Base-by-base conservation (phyloP, 768 basidiomycete genomes). In the Suillus plorans region DNA sequence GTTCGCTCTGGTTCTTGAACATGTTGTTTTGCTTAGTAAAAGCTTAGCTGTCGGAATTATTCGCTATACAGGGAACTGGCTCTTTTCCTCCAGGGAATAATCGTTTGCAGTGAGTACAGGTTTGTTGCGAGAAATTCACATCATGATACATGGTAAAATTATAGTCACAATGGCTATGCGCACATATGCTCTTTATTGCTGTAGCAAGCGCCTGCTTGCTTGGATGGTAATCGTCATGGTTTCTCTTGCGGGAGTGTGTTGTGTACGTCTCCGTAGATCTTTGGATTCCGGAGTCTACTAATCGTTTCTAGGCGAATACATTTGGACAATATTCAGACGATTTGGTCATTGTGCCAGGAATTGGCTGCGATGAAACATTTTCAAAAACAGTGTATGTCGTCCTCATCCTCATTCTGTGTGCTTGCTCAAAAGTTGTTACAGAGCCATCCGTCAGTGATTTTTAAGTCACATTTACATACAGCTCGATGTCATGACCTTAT, bases 111-210 rank as follows among this genome's bases (percentile, higher is more conserved):
- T 86, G 64, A 63, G 85, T 72, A 25, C 25, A 20, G 18, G 5
- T 44, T 56, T 59, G 16, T 10, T 16, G 2, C 20, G 1, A 14
- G 61, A 60, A 55, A 61, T 28, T 53, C 12, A 25, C 9, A n/a
- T 10, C 5, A 31, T 31, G 31, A 31, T 31, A 31, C 31, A 16
- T 45, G 42, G 5, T 31, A 31, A 18, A 1, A 62, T 63, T 34
- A 10, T 8, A 84, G 82, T 77, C 64, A 78, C 82, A 37, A 75
- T 85, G 36, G 78, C 79, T 14, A 70, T 84, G 49, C 81, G 86
- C 47, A 82, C 82, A 60, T 82, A 80, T 63, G 85, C 86, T 5
- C 70, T 87, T 16, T 86, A 85, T 63, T 73, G 76, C 13, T 70
- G 80, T 42, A 80, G 79, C 22, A 66, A 75, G 52, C 74, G 76